Conservation (phyloP, 257 asterid genomes). For the Nyctanthes arbortristis region DNA sequence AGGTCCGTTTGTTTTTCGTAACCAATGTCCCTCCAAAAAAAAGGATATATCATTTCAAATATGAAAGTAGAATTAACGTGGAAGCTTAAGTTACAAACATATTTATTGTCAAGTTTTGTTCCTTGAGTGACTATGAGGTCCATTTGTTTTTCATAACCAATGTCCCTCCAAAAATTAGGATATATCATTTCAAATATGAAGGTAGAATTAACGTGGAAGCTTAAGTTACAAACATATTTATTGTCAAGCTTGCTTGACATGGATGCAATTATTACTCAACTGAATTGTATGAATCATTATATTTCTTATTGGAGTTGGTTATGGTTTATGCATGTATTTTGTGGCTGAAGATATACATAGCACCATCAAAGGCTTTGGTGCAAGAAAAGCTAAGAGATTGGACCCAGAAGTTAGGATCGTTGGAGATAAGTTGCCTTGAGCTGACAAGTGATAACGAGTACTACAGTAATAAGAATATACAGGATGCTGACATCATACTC, state of each 20-base stretch:
- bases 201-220: not conserved
- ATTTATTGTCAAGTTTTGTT: not conserved
- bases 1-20: constrained; percentile 2
- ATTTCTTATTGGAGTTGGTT: constrained; percentile 17
- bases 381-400: constrained; percentile 93
- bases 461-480: constrained; percentile 64
- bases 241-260: not conserved
- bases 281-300: not conserved
- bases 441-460: constrained; percentile 90
- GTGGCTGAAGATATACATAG: constrained; percentile 71
- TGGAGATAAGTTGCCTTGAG: constrained; percentile 86
- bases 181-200: not conserved
- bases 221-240: not conserved
- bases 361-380: constrained; percentile 98
- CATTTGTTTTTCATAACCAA: not conserved
- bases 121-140: constrained; percentile 16
- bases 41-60: not conserved
- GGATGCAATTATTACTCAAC: constrained; percentile 15
- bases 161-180: not conserved
- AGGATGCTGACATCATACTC: constrained; percentile 90
- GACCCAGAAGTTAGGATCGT: constrained; percentile 75
- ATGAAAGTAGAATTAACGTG: not conserved
- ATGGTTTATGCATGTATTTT: constrained; percentile 14
- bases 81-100: not conserved
- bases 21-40: not conserved